Evolutionary conservation across 305 asterid species (phyloP).

Genomic region (Solanum chacoense): DNA sequence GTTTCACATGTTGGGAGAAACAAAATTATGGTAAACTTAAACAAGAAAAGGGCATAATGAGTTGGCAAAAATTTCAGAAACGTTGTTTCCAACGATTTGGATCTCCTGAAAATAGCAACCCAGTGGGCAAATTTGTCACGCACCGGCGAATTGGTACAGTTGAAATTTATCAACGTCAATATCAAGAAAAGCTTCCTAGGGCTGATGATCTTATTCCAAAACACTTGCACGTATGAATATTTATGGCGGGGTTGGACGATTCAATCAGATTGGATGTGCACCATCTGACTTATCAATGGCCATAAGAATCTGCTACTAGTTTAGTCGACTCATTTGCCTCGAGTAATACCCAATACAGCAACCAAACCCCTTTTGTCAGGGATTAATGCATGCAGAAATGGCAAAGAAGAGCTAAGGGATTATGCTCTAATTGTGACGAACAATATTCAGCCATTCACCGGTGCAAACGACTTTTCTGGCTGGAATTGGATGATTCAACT

Average conservation of each 20-base stretch:
- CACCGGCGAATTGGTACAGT: background rate
- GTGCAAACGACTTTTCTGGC: background rate
- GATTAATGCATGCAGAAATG: background rate
- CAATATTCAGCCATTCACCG: background rate
- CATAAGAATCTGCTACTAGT: background rate
- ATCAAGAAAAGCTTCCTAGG: background rate
- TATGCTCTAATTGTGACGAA: background rate
- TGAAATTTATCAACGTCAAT: background rate
- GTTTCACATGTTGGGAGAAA: background rate
- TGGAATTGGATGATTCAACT: background rate
- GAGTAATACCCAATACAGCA: background rate
- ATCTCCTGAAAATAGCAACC: background rate
- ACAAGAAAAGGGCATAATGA: background rate
- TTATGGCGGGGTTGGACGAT: background rate
- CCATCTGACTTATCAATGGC: background rate
- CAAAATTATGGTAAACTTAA: background rate
- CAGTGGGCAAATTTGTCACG: background rate
- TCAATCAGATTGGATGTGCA: background rate
- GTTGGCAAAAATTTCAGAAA: background rate
- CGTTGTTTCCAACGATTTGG: background rate
- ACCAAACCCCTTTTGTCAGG: background rate
- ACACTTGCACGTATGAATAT: background rate
- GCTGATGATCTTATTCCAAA: background rate
- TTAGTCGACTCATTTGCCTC: background rate
- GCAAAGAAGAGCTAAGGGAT: background rate